Percentiles rank a stretch among this genome's conserved stretches.
Evolutionary conservation across 768 basidiomycete species (phyloP).

Genomic region (Polyporus arcularius): DNA sequence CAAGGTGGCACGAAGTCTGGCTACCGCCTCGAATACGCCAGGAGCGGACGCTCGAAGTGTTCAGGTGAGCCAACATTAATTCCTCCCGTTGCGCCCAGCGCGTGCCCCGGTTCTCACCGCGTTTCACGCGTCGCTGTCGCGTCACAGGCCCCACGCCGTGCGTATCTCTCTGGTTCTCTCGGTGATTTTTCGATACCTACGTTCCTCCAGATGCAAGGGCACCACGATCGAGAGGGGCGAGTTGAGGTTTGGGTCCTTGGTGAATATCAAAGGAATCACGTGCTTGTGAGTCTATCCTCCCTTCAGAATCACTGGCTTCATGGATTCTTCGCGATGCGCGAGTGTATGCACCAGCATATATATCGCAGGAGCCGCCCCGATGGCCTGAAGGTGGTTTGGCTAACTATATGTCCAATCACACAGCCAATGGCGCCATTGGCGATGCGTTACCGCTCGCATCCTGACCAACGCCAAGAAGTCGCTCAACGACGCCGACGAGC

Average conservation of each 20-base stretch:
- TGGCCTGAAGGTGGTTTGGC: too few species aligned
- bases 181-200: slow-evolving; percentile 20
- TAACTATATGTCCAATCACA: neutral
- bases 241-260: slow-evolving; percentile 48
- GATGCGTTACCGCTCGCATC: slow-evolving; percentile 73
- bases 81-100: slow-evolving; percentile 22
- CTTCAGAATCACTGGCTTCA: too few species aligned
- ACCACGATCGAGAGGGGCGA: slow-evolving; percentile 71
- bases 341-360: neutral
- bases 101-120: slow-evolving; percentile 23
- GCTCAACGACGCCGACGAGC: slow-evolving; percentile 59
- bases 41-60: slow-evolving; percentile 69
- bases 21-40: slow-evolving; percentile 80
- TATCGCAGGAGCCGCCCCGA: too few species aligned
- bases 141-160: slow-evolving; percentile 72
- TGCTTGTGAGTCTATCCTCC: too few species aligned
- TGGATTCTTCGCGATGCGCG: neutral
- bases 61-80: slow-evolving; percentile 55
- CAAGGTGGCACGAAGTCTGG: slow-evolving; percentile 51
- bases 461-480: slow-evolving; percentile 68
- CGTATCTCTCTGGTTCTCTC: slow-evolving; percentile 12
- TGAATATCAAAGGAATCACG: too few species aligned
- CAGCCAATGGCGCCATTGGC: slow-evolving; percentile 90
- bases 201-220: slow-evolving; percentile 43
- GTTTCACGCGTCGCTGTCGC: slow-evolving; percentile 30